phyloP scores from a whole-genome alignment of 371 early-diverging fungal species.

The Thermomucor indicae-seudaticae region DNA sequence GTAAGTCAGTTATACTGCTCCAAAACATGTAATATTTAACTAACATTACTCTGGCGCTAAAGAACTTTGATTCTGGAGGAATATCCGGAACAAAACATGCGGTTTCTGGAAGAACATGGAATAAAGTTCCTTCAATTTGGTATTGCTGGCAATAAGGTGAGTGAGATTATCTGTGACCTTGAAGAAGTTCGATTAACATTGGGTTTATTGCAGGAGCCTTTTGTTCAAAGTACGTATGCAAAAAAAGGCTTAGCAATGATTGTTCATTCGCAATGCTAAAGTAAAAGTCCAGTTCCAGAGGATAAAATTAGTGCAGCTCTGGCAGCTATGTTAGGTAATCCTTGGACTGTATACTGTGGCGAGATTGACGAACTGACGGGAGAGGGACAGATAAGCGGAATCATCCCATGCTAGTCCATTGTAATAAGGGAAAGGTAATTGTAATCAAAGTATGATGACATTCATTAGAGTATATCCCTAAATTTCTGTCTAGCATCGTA shows the following conservation, averaged over 20 bases:
- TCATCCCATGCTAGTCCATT: constrained; percentile 93
- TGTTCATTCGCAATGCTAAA: not conserved
- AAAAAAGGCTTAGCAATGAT: not conserved
- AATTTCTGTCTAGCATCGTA: constrained; percentile 67
- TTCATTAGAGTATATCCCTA: not conserved
- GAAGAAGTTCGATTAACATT: too few species aligned
- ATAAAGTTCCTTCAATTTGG: constrained; percentile 91
- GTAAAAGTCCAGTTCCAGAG: constrained; percentile 66
- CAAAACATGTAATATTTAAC: not conserved
- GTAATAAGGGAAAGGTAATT: constrained; percentile 96
- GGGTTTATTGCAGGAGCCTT: constrained; percentile 71
- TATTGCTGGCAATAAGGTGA: constrained; percentile 93
- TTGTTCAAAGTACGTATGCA: constrained; percentile 81
- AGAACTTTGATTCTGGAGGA: constrained; percentile 91
- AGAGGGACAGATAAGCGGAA: constrained; percentile 70
- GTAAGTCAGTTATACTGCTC: constrained; percentile 35
- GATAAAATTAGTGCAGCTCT: constrained; percentile 87
- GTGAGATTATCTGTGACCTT: not conserved
- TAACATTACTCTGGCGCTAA: not conserved
- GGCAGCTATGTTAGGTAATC: constrained; percentile 68
- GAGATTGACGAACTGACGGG: too few species aligned
- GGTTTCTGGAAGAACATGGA: constrained; percentile 81
- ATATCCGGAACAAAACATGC: constrained; percentile 89
- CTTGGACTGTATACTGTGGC: not conserved
- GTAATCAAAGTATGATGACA: not conserved